Evolutionary conservation across 208 protist species (phyloP), one percentile per base, ranked within the genome.

Genomic region (Polymyxa betae): DNA sequence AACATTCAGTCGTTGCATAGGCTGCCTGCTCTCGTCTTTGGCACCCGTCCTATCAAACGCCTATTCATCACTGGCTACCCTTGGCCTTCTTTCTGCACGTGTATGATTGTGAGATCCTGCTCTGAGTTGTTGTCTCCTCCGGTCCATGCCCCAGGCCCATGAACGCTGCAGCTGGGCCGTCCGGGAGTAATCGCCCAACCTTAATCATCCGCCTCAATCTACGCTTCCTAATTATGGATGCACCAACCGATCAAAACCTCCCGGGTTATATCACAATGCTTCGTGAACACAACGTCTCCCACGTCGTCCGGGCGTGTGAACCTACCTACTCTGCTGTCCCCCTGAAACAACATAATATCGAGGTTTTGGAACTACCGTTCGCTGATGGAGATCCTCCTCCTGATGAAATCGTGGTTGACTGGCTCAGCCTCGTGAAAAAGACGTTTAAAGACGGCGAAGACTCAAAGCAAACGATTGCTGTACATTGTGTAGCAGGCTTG

Each of bases 211-310:
- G 89, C 88, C 35, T 92, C 41, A 88, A 92, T 45, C 16, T 52
- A 5, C 91, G 90, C 12, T 92, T 92, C 45, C 89, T 92, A 29
- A 89, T 92, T 40, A 92, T 92, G 91, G 91, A 92, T 90, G 89
- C 91, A 1, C 91, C 91, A 24, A 92, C 91, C 16, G 90, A 92
- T 40, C 35, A 5, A n/a, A 92, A 92, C 49, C 41, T 92, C n/a
- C 44, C 88, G 5, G 52, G 45, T n/a, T 92, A 92, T 35, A 43
- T 92, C 45, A 88, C 91, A 44, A 10, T 92, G 38, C 90, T 92
- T 16, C 91, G 92, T 12, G 89, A 88, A 38, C 20, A 41, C 35
- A 46, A 91, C 12, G 91, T 92, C 20, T 45, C 1, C n/a, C n/a
- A 45, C 32, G 43, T 92, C 60, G 91, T 92, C 5, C 77, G 91